These are phyloP conservation scores for Solanum okadae DNA, from an alignment of 257 asterid genomes.

Conservation along the genomic window DNA sequence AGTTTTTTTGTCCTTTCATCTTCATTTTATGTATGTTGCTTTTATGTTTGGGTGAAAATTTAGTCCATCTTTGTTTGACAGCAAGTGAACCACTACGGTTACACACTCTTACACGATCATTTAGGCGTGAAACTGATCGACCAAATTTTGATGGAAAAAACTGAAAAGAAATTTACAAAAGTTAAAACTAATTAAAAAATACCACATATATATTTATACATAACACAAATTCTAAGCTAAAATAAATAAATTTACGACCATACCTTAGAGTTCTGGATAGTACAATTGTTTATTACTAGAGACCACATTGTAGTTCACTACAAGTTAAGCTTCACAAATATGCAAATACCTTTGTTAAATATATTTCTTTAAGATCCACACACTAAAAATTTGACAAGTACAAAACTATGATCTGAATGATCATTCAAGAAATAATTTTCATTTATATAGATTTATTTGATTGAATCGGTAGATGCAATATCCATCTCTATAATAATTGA, in stretches of 20 bases:
- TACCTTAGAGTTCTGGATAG: neutral
- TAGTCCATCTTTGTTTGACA: constrained; percentile 40
- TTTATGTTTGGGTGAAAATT: constrained; percentile 29
- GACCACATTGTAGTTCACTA: no score
- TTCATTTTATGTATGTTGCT: no score
- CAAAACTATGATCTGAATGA: no score
- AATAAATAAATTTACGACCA: neutral
- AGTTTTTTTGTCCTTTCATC: no score
- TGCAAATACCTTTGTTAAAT: neutral
- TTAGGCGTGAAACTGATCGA: constrained; percentile 8
- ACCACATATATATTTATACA: neutral
- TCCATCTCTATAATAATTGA: neutral
- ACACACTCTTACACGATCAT: constrained; percentile 24
- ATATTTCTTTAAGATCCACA: no score
- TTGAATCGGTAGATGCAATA: no score
- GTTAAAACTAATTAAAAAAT: neutral
- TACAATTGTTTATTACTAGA: neutral
- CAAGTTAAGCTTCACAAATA: neutral
- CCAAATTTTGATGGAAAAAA: constrained; percentile 44
- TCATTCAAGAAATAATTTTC: no score
- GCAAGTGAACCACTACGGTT: constrained; percentile 18
- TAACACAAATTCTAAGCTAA: neutral
- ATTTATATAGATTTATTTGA: no score
- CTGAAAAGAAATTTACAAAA: constrained; percentile 22
- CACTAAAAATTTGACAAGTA: no score